Conservation (phyloP, 1,284 basidiomycete genomes). For the Termitomyces sp. region DNA sequence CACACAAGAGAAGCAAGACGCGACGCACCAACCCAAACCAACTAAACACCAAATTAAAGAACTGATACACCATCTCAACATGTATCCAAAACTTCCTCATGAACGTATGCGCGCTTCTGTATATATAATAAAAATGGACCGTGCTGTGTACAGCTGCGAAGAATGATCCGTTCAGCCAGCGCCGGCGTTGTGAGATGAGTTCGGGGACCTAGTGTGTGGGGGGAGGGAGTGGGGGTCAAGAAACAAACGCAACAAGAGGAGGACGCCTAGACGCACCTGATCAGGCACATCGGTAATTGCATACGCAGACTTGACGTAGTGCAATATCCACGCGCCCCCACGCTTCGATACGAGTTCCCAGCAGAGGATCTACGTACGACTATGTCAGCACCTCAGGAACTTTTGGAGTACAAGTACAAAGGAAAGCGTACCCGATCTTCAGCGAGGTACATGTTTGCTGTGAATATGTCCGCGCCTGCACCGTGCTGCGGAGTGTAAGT, state of each 20-base stretch:
- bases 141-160: constrained; percentile 90
- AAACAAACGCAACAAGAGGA: too few species aligned
- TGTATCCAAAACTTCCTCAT: constrained; percentile 92
- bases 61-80: constrained; percentile 89
- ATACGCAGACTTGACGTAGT: constrained; percentile 92
- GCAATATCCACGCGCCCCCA: constrained; percentile 81
- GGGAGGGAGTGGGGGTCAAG: neutral
- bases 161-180: constrained; percentile 98
- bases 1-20: neutral
- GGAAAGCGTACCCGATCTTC: constrained; percentile 67
- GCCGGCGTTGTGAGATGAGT: constrained; percentile 86
- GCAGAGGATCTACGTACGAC: constrained; percentile 67
- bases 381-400: too few species aligned
- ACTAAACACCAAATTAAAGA: constrained; percentile 85
- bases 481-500: constrained; percentile 47
- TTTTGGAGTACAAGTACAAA: too few species aligned
- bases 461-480: constrained; percentile 83
- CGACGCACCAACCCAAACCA: constrained; percentile 79
- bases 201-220: constrained; percentile 67
- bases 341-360: constrained; percentile 93
- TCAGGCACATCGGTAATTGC: constrained; percentile 92
- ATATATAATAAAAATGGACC: constrained; percentile 89
- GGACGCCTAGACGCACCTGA: constrained; percentile 47
- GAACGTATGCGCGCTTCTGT: constrained; percentile 82
- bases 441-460: constrained; percentile 93